Evolutionary conservation across 2,329 filamentous ascomycete species (phyloP).

Genomic region (Uncinocarpus reesii): DNA sequence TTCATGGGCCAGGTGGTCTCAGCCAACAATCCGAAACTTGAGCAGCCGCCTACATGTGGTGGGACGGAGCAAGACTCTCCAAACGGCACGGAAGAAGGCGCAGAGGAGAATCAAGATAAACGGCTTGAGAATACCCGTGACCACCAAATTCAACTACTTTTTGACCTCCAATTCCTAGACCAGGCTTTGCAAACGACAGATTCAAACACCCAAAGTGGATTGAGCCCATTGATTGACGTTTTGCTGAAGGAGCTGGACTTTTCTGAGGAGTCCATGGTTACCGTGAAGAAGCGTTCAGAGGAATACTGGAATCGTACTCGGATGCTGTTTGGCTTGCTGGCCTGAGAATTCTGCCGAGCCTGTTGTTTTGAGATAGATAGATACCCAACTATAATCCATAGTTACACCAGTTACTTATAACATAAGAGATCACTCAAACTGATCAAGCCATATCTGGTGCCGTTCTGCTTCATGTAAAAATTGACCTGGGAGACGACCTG

Average conservation of each 20-base stretch:
- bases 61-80: neutral
- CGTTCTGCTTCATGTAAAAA: no score
- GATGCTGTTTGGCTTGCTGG: constrained; percentile 69
- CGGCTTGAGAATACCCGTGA: constrained; percentile 18
- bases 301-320: constrained; percentile 79
- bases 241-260: constrained; percentile 2
- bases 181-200: constrained; percentile 31
- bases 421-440: no score
- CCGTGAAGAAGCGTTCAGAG: constrained; percentile 18
- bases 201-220: neutral
- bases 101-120: constrained; percentile 4
- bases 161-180: constrained; percentile 29
- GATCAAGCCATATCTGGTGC: no score
- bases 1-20: constrained; percentile 42
- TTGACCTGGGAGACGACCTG: no score
- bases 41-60: neutral
- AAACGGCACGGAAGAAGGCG: constrained; percentile 5
- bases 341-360: constrained; percentile 7
- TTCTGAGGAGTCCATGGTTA: neutral
- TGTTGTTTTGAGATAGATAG: neutral
- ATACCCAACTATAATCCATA: constrained; percentile 2
- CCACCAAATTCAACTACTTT: constrained; percentile 31
- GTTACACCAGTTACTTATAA: no score
- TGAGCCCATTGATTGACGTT: neutral
- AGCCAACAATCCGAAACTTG: constrained; percentile 12